Conservation (phyloP, 2,329 filamentous ascomycete species). For the Mariannaea elegans region DNA sequence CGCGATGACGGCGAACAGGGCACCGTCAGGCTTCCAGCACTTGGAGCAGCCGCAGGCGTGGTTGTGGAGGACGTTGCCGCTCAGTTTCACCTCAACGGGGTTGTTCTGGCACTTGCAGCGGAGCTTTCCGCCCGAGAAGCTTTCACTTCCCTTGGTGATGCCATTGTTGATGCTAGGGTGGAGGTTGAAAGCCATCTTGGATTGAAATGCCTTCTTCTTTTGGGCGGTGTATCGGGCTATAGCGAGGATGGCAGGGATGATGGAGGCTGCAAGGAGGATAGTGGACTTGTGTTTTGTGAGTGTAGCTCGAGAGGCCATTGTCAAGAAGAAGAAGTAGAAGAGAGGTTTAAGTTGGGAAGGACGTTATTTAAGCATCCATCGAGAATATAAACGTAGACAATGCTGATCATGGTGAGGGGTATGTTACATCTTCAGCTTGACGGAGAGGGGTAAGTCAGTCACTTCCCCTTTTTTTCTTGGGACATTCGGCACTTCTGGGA, state of each 20-base stretch:
- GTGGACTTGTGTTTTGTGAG: constrained; percentile 21
- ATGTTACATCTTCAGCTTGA: constrained; percentile 13
- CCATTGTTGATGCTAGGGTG: constrained; percentile 72
- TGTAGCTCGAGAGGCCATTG: constrained; percentile 19
- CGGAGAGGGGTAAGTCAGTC: constrained; percentile 14
- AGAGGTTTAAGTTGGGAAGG: constrained; percentile 2
- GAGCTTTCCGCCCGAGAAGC: constrained; percentile 68
- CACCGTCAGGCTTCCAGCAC: constrained; percentile 73
- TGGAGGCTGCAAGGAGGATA: constrained; percentile 31
- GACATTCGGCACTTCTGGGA: too few species aligned
- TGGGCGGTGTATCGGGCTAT: constrained; percentile 29
- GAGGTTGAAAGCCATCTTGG: constrained; percentile 47
- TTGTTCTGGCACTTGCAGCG: constrained; percentile 66
- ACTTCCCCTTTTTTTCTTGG: too few species aligned
- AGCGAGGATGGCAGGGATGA: constrained; percentile 34
- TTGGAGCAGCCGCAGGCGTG: constrained; percentile 77
- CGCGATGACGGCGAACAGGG: constrained; percentile 71
- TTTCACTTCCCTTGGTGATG: constrained; percentile 61
- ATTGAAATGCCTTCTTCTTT: constrained; percentile 22
- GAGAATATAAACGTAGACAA: constrained; percentile 7
- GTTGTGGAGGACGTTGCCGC: constrained; percentile 70
- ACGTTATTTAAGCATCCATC: constrained; percentile 3
- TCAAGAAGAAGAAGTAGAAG: not conserved
- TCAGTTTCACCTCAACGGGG: constrained; percentile 66
- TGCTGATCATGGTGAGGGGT: constrained; percentile 17